phyloP scores from a whole-genome alignment of 768 basidiomycete species.

The Tylopilus rubrobrunneus region DNA sequence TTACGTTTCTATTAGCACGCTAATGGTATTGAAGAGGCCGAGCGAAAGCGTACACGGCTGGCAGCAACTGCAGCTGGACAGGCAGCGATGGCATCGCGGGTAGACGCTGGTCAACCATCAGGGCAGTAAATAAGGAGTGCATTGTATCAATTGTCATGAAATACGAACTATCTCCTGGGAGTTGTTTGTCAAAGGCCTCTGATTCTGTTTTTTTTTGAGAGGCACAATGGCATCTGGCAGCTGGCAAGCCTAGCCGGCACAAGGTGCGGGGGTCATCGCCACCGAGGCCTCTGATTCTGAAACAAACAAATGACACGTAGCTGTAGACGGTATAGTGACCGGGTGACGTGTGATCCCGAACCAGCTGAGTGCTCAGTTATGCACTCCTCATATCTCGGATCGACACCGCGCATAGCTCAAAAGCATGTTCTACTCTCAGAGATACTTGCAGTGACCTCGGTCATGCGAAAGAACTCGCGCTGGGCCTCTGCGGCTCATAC shows the following conservation, averaged over 20 bases:
- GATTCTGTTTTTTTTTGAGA: background rate
- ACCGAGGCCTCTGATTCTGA: too few relatives aligned
- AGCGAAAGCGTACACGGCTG: constrained; percentile 84
- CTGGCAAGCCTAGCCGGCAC: too few relatives aligned
- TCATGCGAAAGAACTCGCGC: constrained; percentile 97
- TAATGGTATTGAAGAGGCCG: constrained; percentile 64
- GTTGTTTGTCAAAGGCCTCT: constrained; percentile 26
- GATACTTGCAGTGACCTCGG: constrained; percentile 85
- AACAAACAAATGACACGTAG: constrained; percentile 22
- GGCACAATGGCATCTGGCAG: too few relatives aligned
- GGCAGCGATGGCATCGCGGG: constrained; percentile 77
- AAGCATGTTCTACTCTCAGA: constrained; percentile 86
- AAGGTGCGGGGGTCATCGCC: too few relatives aligned
- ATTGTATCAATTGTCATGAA: constrained; percentile 13
- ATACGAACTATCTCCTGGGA: background rate
- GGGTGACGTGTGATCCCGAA: background rate
- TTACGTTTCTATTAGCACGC: background rate
- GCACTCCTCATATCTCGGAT: constrained; percentile 10
- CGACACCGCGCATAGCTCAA: constrained; percentile 39
- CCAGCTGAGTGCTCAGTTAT: constrained; percentile 8
- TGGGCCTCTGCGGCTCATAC: constrained; percentile 80
- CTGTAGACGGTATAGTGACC: too few relatives aligned
- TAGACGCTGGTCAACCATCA: constrained; percentile 33
- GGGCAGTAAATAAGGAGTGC: constrained; percentile 30
- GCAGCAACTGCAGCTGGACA: constrained; percentile 91